phyloP scores from a whole-genome alignment of 2,329 filamentous ascomycete genomes.

The Paecilomyces sp. region DNA sequence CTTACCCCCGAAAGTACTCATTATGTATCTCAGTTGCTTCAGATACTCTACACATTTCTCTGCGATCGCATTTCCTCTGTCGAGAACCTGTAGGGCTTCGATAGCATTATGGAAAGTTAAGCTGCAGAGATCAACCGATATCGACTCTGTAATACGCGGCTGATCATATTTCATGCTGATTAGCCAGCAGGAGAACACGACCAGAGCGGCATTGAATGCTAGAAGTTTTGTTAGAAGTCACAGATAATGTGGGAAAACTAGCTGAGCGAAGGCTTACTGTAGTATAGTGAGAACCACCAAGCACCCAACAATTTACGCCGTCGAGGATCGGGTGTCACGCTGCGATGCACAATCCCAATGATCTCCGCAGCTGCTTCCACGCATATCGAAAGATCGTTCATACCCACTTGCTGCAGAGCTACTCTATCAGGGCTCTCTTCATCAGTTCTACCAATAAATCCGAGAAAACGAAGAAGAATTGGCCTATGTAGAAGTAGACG shows the following conservation, averaged over 20 bases:
- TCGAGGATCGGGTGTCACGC: conserved; percentile 10
- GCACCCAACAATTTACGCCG: conserved; percentile 18
- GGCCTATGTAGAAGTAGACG: conserved; percentile 36
- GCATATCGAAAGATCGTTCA: conserved; percentile 24
- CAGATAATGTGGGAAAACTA: neutral
- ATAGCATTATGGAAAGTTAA: conserved; percentile 9
- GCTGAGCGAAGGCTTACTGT: conserved; percentile 16
- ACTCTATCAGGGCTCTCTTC: conserved; percentile 10
- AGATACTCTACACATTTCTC: conserved; percentile 22
- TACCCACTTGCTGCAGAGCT: conserved; percentile 23
- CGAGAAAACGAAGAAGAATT: conserved; percentile 29
- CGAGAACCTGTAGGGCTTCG: conserved; percentile 15
- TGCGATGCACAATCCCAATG: conserved; percentile 13
- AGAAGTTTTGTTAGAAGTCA: neutral
- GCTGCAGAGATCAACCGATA: conserved; percentile 5
- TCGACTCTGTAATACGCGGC: conserved; percentile 3
- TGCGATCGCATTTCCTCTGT: conserved; percentile 21
- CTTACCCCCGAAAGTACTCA: neutral
- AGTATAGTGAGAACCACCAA: conserved; percentile 25
- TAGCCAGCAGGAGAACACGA: conserved; percentile 19
- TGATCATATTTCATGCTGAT: neutral
- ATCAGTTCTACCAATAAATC: conserved; percentile 9
- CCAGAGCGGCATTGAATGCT: conserved; percentile 26
- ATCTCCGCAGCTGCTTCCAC: conserved; percentile 21
- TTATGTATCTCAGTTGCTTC: neutral